Conservation (phyloP, 1,284 basidiomycete genomes). For the Heterobasidion irregulare region DNA sequence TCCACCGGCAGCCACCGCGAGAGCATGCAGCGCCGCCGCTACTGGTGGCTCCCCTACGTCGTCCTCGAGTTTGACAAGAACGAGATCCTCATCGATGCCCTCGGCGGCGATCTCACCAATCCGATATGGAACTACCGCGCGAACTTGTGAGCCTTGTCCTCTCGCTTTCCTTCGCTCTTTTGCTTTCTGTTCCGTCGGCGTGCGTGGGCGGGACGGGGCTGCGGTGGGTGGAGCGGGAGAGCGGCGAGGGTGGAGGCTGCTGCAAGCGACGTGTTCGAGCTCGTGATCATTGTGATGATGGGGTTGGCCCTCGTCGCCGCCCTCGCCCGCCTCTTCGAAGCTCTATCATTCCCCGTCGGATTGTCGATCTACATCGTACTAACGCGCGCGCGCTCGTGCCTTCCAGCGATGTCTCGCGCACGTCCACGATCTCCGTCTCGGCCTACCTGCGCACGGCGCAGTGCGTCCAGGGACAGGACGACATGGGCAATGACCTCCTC, state of each 20-base stretch:
- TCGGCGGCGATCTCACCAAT: conserved; percentile 78
- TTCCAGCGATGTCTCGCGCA: conserved; percentile 75
- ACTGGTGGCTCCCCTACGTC: conserved; percentile 97
- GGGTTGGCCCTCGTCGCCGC: not conserved
- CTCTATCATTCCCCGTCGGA: not conserved
- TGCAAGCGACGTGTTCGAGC: no score
- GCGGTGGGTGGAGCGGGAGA: no score
- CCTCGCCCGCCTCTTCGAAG: not conserved
- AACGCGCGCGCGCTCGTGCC: no score
- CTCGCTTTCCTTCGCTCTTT: not conserved
- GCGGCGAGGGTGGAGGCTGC: no score
- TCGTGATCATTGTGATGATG: no score
- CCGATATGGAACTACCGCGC: conserved; percentile 97
- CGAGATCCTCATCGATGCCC: conserved; percentile 92
- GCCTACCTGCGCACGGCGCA: conserved; percentile 80
- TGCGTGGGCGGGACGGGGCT: no score
- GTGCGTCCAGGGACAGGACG: conserved; percentile 59
- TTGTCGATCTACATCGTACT: not conserved
- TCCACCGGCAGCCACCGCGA: conserved; percentile 71
- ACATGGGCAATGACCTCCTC: conserved; percentile 90
- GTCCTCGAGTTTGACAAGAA: conserved; percentile 99
- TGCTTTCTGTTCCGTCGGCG: not conserved
- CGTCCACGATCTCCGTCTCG: conserved; percentile 85
- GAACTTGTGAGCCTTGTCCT: conserved; percentile 66
- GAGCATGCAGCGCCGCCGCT: conserved; percentile 82